Percentiles rank a stretch among this genome's conserved stretches.
phyloP scores from a whole-genome alignment of 164 flowering plant species.

The Malania oleifera region DNA sequence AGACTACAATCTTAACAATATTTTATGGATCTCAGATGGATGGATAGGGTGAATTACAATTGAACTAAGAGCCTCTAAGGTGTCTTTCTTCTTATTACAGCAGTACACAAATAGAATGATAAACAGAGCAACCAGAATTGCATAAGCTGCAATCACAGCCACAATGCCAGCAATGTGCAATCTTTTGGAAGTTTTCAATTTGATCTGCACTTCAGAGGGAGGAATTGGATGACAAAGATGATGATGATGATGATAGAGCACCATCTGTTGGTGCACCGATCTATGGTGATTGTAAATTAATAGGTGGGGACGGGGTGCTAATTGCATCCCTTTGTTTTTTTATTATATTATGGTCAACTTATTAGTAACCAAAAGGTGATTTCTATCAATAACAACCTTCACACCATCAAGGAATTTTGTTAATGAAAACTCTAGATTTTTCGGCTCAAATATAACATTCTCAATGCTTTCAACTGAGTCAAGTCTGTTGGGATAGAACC shows the following conservation, averaged over 20 bases:
- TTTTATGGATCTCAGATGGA: conserved; percentile 48
- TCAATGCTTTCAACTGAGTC: conserved; percentile 46
- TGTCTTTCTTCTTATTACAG: conserved; percentile 28
- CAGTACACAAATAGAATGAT: conserved; percentile 25
- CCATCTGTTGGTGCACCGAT: conserved; percentile 7
- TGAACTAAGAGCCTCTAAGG: conserved; percentile 25
- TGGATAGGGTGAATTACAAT: conserved; percentile 56
- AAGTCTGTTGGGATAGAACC: conserved; percentile 45
- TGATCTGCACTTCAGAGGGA: conserved; percentile 6
- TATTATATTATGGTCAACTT: too few species aligned
- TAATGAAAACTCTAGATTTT: conserved; percentile 60
- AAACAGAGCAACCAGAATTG: conserved; percentile 19
- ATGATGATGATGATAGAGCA: conserved; percentile 6
- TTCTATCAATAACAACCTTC: conserved; percentile 38
- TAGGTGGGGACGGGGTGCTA: conserved; percentile 16
- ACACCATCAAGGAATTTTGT: conserved; percentile 45
- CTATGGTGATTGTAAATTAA: conserved; percentile 14
- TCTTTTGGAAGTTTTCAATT: conserved; percentile 8
- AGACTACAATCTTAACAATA: conserved; percentile 44
- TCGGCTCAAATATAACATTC: conserved; percentile 42
- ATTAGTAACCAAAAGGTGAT: conserved; percentile 30
- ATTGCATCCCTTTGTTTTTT: conserved; percentile 8
- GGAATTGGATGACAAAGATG: conserved; percentile 8
- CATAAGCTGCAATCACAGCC: conserved; percentile 22
- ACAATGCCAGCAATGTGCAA: conserved; percentile 24